phyloP scores from a whole-genome alignment of 176 grass and related monocot species.

The Elymus sibiricus region DNA sequence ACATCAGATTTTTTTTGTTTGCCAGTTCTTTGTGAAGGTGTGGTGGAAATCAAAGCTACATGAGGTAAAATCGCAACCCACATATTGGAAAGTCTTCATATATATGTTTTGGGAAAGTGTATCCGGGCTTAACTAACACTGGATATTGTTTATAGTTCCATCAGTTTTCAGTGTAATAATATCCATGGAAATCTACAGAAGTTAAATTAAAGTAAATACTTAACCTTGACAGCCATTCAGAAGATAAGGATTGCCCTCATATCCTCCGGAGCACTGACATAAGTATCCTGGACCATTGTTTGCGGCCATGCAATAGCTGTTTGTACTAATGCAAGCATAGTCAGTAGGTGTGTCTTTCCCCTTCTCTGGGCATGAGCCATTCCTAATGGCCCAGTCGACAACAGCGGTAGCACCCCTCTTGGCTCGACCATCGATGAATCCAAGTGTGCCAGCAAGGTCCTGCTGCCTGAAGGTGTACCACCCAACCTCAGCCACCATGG shows the following conservation, averaged over 20 bases:
- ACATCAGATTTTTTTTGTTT: background rate
- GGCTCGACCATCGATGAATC: background rate
- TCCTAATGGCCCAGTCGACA: background rate
- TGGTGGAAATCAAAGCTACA: background rate
- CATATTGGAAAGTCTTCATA: background rate
- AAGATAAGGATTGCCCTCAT: background rate
- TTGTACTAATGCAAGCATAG: background rate
- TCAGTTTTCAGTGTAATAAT: background rate
- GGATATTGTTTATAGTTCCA: background rate
- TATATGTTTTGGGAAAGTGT: background rate
- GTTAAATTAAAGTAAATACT: background rate
- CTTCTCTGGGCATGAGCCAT: background rate
- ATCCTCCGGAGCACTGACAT: constrained; percentile 12
- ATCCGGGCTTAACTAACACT: background rate
- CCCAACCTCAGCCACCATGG: background rate
- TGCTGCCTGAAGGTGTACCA: background rate
- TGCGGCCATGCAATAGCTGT: background rate
- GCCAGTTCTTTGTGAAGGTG: background rate
- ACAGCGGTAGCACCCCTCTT: background rate
- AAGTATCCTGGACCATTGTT: constrained; percentile 17
- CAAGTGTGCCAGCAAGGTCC: background rate
- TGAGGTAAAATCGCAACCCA: background rate
- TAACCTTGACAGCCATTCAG: background rate
- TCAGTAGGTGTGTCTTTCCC: background rate
- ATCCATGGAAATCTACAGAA: background rate